phyloP scores from a whole-genome alignment of 805 yeast genomes.

The Kodamaea neixiangensis region DNA sequence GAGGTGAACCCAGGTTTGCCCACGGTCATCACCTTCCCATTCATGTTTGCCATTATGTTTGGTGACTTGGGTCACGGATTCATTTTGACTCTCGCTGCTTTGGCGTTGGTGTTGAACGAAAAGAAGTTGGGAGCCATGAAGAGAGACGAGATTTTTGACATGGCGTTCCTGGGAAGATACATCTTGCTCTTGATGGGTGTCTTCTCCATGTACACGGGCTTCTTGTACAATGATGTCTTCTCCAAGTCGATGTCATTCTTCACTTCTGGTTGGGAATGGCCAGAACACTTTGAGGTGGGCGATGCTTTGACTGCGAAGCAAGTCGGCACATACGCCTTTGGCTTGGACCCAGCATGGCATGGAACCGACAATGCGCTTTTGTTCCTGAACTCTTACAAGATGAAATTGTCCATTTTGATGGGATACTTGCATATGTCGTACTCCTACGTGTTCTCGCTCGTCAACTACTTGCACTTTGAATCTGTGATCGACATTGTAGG shows the following conservation, averaged over 20 bases:
- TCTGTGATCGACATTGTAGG: slow-evolving; percentile 68
- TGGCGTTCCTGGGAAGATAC: slow-evolving; percentile 74
- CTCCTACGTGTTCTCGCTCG: slow-evolving; percentile 67
- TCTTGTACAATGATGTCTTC: slow-evolving; percentile 70
- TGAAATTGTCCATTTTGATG: slow-evolving; percentile 75
- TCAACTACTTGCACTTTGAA: slow-evolving; percentile 57
- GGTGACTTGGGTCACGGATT: slow-evolving; percentile 84
- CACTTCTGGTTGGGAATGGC: slow-evolving; percentile 71
- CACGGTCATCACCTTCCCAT: slow-evolving; percentile 74
- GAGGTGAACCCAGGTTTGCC: slow-evolving; percentile 79
- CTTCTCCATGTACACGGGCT: slow-evolving; percentile 74
- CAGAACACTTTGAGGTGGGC: slow-evolving; percentile 44
- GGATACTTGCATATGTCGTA: slow-evolving; percentile 77
- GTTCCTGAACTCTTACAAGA: slow-evolving; percentile 72
- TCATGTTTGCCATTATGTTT: slow-evolving; percentile 83
- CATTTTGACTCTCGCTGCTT: slow-evolving; percentile 57
- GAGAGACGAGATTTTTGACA: slow-evolving; percentile 73
- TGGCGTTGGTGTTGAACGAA: slow-evolving; percentile 57
- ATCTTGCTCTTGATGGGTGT: slow-evolving; percentile 69
- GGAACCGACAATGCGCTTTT: slow-evolving; percentile 73
- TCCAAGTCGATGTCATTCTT: slow-evolving; percentile 71
- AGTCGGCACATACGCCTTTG: slow-evolving; percentile 58
- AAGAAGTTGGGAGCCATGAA: slow-evolving; percentile 49
- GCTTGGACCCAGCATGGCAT: slow-evolving; percentile 77
- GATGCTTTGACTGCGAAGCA: slow-evolving; percentile 46